Conservation (phyloP, 1,284 basidiomycete species). For the Mycocalia duriaeana region DNA sequence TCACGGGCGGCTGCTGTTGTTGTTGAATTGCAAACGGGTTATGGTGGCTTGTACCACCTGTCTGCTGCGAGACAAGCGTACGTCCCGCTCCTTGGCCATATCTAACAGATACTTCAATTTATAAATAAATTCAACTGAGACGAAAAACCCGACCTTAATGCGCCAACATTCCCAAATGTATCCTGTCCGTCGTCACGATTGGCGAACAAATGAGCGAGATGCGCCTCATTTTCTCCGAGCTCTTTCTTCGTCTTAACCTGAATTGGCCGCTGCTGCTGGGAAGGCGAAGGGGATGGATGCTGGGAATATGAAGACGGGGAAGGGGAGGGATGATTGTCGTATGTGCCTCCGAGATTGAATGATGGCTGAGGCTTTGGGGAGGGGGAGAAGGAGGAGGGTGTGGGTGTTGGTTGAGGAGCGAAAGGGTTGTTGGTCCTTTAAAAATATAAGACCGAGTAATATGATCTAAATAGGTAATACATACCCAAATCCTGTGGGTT, state of each 20-base stretch:
- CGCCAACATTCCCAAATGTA: conserved; percentile 88
- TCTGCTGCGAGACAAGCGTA: conserved; percentile 42
- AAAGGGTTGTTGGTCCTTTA: conserved; percentile 93
- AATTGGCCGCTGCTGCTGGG: conserved; percentile 31
- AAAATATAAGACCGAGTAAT: background rate
- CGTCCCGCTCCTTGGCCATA: conserved; percentile 66
- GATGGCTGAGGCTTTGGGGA: conserved; percentile 34
- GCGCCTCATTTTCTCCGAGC: conserved; percentile 65
- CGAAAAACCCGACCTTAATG: conserved; percentile 52
- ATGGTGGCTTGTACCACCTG: conserved; percentile 51
- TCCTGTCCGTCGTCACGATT: conserved; percentile 87
- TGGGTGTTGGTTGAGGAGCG: conserved; percentile 43
- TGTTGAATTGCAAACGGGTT: conserved; percentile 80
- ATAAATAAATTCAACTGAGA: conserved; percentile 1
- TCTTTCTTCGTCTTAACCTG: conserved; percentile 38
- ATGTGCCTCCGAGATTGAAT: conserved; percentile 65
- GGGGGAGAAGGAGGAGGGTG: conserved; percentile 31
- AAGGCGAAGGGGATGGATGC: conserved; percentile 19
- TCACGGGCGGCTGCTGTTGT: conserved; percentile 48
- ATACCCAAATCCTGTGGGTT: conserved; percentile 72
- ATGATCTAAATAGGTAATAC: conserved; percentile 12
- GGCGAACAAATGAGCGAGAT: conserved; percentile 78
- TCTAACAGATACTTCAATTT: conserved; percentile 28
- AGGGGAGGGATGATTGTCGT: conserved; percentile 39
- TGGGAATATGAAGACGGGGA: conserved; percentile 33